Evolutionary conservation across 139 green algal species (phyloP), one percentile per base, ranked within the genome.

Genomic region (Chlamydomonas schloesseri): DNA sequence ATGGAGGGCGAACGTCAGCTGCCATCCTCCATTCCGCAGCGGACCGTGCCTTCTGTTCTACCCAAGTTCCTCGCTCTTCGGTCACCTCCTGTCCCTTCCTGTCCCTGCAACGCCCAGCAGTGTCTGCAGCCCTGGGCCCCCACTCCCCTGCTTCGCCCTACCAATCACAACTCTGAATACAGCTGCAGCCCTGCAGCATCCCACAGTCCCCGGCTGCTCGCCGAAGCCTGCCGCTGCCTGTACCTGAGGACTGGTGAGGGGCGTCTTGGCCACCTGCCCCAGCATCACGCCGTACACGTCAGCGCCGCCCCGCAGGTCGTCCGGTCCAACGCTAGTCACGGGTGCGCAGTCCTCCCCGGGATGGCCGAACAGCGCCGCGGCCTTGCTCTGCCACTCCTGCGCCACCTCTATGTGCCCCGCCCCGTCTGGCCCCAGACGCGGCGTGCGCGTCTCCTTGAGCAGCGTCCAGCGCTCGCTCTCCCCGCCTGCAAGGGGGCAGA

Each of bases 311-410:
- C 67, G 33, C 57, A 87, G 71, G 3, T 90, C 80, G 26, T 76
- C 53, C 1, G 47, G 36, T 10, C 34, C 71, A 23, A 89, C 46
- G 21, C 18, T 60, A 34, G 31, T 34, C 20, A 81, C 62, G 18
- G 86, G 86, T 28, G 58, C 73, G 64, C 78, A 85, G 71, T 87
- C 86, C 24, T 90, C 86, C 57, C 72, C 77, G 0, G 86, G 86
- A 53, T 90, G 86, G 13, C 64, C 81, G 70, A 68, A 73, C 71
- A 90, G 72, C 71, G 31, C 26, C 31, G 57, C 79, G 29, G 47
- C 34, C 60, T 74, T 84, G 70, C 70, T 68, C 72, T 84, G 46
- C 64, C 67, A 90, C 79, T 81, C 76, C 79, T 76, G 78, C 71
- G 65, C 8, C 11, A 87, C 50, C 1, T 87, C 81, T 29, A 87